Base-by-base conservation (phyloP, 2,329 filamentous ascomycete species). In the Calonectria naviculata region DNA sequence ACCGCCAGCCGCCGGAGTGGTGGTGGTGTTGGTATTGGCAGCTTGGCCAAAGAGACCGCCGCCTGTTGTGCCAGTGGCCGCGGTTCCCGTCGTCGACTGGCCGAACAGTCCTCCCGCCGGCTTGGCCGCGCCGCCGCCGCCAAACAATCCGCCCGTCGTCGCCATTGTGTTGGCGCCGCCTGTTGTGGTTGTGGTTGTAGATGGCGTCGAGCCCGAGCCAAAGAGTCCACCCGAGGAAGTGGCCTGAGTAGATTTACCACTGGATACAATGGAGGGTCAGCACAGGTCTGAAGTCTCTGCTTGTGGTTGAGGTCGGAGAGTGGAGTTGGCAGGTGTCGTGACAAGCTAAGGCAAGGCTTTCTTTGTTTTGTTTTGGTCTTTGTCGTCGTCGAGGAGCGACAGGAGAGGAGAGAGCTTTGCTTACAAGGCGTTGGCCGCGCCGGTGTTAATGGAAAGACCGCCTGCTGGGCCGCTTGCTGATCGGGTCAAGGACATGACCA, bases 391-490 rank as follows among this genome's bases (percentile, higher is more conserved):
- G 58, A 46, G 65, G 24, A 72, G 74, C 34, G 60, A 61, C 44
- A 62, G 65, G 41, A 49, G 44, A 65, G 34, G 70, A 68, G 54
- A 75, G 73, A 70, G 71, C 66, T 77, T 76, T 73, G 75, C 81
- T 83, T 80, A 84, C 83, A 81, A 74, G 66, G 81, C 72, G 86
- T 91, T 92, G 73, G 90, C 90, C 69, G 88, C 85, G 74, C 86
- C 87, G 21, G 90, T 91, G 82, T 92, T 92, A 83, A 92, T 92
- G 78, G 88, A 90, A 74, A 92, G 85, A 79, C 88, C 89, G 78
- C 88, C 89, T 74, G 85, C 88, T 72, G 89, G 89, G 78, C 88
- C 89, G 81, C 89, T 91, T 70, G 88, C 87, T 76, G 89, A 91
- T 80, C 89, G 86, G 70, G 85, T 86, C 79, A 89, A 82, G 80